Base-by-base conservation (phyloP, 352 stramenopile genomes). In the Elongisporangium anandrum region DNA sequence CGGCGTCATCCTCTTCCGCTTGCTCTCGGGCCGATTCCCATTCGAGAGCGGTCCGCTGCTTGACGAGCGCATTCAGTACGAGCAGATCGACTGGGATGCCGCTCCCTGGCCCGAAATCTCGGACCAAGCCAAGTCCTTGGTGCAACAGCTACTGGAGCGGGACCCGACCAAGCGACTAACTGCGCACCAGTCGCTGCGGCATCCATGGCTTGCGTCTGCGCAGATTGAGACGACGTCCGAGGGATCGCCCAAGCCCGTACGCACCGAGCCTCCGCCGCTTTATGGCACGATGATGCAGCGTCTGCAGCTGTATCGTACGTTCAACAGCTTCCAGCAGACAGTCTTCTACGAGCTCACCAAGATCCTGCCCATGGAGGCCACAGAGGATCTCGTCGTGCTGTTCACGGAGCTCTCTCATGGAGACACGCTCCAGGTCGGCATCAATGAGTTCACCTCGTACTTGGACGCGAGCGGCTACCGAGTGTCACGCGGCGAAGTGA, bases 251-350 rank as follows among this genome's bases (percentile, higher is more conserved):
- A 45, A 19, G 22, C 9, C n/a, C 7, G 21, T 38, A 8, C 29
- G 61, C 2, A 61, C 66, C 22, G 54, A 65, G 20, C 66, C 63
- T 6, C 67, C 66, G 38, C 65, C 63, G 45, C 65, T 93, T 2
- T 65, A 82, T 21, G 83, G 83, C 29, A 89, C 83, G 50, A 64
- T 93, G 8, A 77, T 93, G 23, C 83, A 93, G 59, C 75, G 79
- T 4, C 61, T 93, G 21, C 83, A 93, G 48, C 66, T 90, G 16
- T 88, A 93, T 57, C 81, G 83, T 19, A 79, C 79, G 23, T 78
- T 90, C 38, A 90, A 86, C 50, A 75, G 73, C 34, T 71, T 93
- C 49, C 83, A 93, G 51, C 79, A 85, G 48, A 73, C 75, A 13
- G 79, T 85, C 50, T 71, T 93, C 29, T 74, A 69, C 48, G 75